These are phyloP conservation scores for Apiotrichum akiyoshidainum DNA, from an alignment of 1,284 basidiomycete genomes.

Conservation along the genomic window DNA sequence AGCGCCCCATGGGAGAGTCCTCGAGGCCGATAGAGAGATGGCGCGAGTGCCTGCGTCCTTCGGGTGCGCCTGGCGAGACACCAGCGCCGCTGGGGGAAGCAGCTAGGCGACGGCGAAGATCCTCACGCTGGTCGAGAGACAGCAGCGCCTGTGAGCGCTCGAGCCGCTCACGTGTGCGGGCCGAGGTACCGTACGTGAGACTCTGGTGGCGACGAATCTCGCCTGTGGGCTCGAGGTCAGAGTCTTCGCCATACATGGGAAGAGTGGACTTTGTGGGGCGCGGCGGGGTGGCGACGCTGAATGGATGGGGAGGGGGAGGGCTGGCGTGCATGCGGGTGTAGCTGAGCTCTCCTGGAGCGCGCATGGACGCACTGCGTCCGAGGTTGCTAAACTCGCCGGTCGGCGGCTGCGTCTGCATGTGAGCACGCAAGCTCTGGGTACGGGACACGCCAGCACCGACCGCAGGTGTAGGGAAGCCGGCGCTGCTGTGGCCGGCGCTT, in stretches of 20 bases:
- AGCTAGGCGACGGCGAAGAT: constrained; percentile 24
- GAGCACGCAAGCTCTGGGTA: constrained; percentile 42
- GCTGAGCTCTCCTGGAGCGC: constrained; percentile 36
- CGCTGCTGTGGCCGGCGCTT: constrained; percentile 9
- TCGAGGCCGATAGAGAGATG: constrained; percentile 22
- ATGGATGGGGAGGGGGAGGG: constrained; percentile 27
- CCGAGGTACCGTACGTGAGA: constrained; percentile 43
- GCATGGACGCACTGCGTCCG: constrained; percentile 42
- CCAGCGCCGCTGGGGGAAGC: constrained; percentile 16
- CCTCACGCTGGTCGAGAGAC: constrained; percentile 40
- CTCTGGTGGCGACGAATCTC: constrained; percentile 48
- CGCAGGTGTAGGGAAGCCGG: constrained; percentile 7
- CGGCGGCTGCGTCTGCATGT: constrained; percentile 28
- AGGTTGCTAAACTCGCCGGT: constrained; percentile 26
- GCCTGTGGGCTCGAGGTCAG: constrained; percentile 18
- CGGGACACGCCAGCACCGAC: constrained; percentile 32
- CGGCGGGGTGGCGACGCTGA: constrained; percentile 41
- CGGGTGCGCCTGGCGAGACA: constrained; percentile 4
- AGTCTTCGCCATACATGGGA: constrained; percentile 23
- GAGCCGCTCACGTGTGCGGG: constrained; percentile 38
- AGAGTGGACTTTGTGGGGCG: constrained; percentile 39
- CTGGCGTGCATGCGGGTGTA: constrained; percentile 12
- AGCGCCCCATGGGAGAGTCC: constrained; percentile 39
- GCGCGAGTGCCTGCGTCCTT: constrained; percentile 15
- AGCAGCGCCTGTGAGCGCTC: constrained; percentile 43